phyloP scores from a whole-genome alignment of 495 filamentous ascomycete genomes.

The Lophiotrema nucula region DNA sequence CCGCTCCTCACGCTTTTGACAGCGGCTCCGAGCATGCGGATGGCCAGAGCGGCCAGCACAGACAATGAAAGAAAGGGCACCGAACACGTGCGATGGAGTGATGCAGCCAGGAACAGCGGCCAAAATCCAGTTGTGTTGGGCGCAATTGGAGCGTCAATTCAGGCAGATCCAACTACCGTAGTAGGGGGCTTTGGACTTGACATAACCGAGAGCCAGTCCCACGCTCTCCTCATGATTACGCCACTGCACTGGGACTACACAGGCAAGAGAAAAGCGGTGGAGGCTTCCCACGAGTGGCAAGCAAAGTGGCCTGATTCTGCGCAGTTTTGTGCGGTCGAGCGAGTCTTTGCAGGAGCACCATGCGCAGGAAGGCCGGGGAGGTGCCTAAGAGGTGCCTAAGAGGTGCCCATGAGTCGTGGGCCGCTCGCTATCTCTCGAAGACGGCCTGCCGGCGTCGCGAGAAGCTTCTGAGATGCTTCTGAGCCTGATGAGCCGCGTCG shows the following conservation, averaged over 20 bases:
- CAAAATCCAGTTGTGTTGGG: no score
- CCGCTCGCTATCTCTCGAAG: neutral
- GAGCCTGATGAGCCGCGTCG: no score
- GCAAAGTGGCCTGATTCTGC: no score
- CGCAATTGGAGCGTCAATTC: no score
- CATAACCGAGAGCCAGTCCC: slow-evolving; percentile 1
- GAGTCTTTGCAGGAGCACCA: neutral
- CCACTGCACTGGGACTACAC: neutral
- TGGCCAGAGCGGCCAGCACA: slow-evolving; percentile 1
- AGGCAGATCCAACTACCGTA: no score
- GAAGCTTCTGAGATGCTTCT: slow-evolving; percentile 5
- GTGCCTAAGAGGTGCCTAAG: neutral
- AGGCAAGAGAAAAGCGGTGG: neutral
- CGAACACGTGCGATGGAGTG: slow-evolving; percentile 19
- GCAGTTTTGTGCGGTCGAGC: neutral
- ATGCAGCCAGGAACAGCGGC: no score
- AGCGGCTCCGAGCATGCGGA: slow-evolving; percentile 13
- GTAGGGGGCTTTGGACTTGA: slow-evolving; percentile 1
- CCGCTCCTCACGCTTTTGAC: slow-evolving; percentile 23
- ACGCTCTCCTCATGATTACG: neutral
- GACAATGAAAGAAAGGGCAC: slow-evolving; percentile 11
- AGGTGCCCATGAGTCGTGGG: neutral
- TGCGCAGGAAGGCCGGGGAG: neutral
- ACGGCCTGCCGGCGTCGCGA: neutral
- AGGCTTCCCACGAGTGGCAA: slow-evolving; percentile 15